A percentile compares a stretch with the other conserved stretches of the same genome.
Conservation (phyloP, 352 stramenopile species). For the Globisporangium spinosum region DNA sequence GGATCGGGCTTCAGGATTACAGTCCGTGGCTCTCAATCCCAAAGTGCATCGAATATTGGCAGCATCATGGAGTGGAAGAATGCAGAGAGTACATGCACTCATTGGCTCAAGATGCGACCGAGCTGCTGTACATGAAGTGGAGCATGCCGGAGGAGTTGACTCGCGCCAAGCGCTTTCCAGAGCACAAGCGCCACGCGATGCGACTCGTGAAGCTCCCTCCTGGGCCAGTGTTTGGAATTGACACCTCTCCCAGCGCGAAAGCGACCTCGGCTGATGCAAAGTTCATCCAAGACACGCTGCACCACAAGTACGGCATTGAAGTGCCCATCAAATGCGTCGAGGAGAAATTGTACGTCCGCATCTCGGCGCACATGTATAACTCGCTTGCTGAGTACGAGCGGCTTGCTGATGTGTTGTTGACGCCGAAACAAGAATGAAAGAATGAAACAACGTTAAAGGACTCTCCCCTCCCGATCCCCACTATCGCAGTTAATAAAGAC, state of each 20-base stretch:
- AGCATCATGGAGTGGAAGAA: conserved; percentile 30
- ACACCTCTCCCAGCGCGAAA: conserved; percentile 16
- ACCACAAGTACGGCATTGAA: conserved; percentile 79
- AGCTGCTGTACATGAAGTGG: conserved; percentile 61
- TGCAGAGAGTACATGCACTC: conserved; percentile 69
- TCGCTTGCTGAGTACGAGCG: conserved; percentile 72
- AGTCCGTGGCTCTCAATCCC: conserved; percentile 82
- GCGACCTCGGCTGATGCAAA: conserved; percentile 87
- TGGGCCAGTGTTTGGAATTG: conserved; percentile 43
- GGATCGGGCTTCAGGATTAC: conserved; percentile 92
- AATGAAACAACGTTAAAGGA: neutral
- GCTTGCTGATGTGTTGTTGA: conserved; percentile 32
- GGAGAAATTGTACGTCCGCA: conserved; percentile 80
- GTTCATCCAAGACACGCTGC: conserved; percentile 88
- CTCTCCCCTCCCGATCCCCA: neutral
- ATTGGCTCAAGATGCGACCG: conserved; percentile 44
- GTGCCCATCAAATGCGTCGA: conserved; percentile 92
- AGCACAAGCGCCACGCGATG: conserved; percentile 72
- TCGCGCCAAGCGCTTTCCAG: conserved; percentile 30
- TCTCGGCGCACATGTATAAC: conserved; percentile 94
- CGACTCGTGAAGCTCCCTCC: conserved; percentile 67
- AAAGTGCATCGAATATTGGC: conserved; percentile 85
- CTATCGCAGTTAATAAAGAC: neutral
- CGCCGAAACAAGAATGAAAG: conserved; percentile 3
- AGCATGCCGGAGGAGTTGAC: conserved; percentile 43